Evolutionary conservation across 108 stramenopile genomes (phyloP).

Genomic region (Cyclotella cryptica): DNA sequence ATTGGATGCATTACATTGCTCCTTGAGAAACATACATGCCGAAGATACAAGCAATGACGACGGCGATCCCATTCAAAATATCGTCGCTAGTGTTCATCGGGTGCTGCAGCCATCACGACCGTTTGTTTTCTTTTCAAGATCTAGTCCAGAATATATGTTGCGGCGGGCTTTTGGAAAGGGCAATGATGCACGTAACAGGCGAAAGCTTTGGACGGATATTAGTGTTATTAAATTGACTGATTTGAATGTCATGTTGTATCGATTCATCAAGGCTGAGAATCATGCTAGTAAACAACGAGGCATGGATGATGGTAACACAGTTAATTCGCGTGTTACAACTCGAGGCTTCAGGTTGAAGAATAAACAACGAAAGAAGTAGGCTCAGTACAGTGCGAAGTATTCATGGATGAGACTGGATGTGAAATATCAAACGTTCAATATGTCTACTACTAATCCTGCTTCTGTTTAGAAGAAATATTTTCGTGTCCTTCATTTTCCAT

Average conservation of each 20-base stretch:
- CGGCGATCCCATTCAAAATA: slow-evolving; percentile 42
- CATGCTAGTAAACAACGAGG: not conserved
- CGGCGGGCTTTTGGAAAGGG: slow-evolving; percentile 32
- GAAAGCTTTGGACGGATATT: slow-evolving; percentile 44
- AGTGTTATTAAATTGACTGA: slow-evolving; percentile 38
- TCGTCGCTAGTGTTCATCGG: slow-evolving; percentile 71
- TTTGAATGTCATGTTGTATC: slow-evolving; percentile 43
- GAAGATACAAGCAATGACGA: slow-evolving; percentile 5
- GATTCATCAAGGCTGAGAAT: slow-evolving; percentile 26
- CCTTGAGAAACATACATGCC: not conserved
- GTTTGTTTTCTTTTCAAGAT: slow-evolving; percentile 73
- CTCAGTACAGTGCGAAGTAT: not conserved
- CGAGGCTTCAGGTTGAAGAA: slow-evolving; percentile 10
- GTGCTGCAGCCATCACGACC: slow-evolving; percentile 66
- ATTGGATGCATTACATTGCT: slow-evolving; percentile 77
- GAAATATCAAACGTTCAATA: not conserved
- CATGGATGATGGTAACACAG: not conserved
- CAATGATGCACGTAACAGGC: not conserved
- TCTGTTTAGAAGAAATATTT: too few species aligned
- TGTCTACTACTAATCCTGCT: too few species aligned
- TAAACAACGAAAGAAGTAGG: not conserved
- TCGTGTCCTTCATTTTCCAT: too few species aligned
- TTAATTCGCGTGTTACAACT: not conserved
- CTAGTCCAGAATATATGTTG: slow-evolving; percentile 76
- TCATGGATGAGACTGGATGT: not conserved